A percentile compares a stretch with the other conserved stretches of the same genome.
phyloP scores from a whole-genome alignment of 345 rosid genomes.

The Clarkia xantiana region DNA sequence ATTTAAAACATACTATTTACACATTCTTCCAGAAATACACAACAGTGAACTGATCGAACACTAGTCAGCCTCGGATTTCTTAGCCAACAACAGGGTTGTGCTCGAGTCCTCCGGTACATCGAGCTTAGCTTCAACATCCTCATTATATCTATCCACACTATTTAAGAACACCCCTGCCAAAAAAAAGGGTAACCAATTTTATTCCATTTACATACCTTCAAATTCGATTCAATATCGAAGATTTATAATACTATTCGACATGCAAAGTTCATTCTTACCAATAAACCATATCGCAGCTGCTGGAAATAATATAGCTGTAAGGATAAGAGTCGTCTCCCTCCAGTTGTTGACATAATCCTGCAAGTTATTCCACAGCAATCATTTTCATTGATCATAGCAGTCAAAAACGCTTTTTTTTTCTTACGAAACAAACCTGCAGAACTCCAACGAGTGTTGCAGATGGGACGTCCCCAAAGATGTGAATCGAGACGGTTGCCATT shows the following conservation, averaged over 20 bases:
- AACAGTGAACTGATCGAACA: too few relatives aligned
- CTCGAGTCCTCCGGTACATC: conserved; percentile 17
- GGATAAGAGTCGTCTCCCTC: conserved; percentile 76
- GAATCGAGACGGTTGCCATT: conserved; percentile 42
- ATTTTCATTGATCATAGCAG: too few relatives aligned
- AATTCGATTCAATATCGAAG: too few relatives aligned
- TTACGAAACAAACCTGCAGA: conserved; percentile 26
- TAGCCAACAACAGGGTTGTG: conserved; percentile 40
- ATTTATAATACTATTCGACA: too few relatives aligned
- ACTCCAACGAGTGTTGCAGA: conserved; percentile 51
- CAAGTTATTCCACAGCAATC: not conserved
- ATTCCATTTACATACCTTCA: too few relatives aligned
- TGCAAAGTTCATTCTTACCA: conserved; percentile 18
- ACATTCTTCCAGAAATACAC: too few relatives aligned
- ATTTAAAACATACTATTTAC: too few relatives aligned
- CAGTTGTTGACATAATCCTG: conserved; percentile 74
- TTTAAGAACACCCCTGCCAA: conserved; percentile 57
- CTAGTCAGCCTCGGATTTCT: conserved; percentile 4
- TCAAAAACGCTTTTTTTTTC: too few relatives aligned
- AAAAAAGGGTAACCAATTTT: not conserved
- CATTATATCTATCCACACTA: conserved; percentile 57
- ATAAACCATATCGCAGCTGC: conserved; percentile 80
- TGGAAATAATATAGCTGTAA: conserved; percentile 58
- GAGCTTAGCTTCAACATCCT: conserved; percentile 17
- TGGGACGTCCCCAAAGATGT: conserved; percentile 52